Conservation (phyloP, 179 eudicot genomes). For the Silene noctiflora region DNA sequence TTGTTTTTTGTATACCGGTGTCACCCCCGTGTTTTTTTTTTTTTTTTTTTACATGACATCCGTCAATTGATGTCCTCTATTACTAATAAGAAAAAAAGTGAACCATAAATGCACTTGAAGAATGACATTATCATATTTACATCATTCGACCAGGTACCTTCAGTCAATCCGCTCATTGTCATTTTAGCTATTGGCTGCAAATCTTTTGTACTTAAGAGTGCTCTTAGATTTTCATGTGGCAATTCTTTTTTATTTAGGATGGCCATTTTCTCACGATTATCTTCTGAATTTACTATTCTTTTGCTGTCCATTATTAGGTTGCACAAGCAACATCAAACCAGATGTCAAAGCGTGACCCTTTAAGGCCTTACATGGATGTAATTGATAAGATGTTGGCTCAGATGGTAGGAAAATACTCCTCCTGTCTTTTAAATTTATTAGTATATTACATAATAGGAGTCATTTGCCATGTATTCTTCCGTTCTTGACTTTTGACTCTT, state of each 20-base stretch:
- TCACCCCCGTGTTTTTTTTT: neutral
- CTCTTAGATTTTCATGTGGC: neutral
- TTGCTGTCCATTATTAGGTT: slow-evolving; percentile 46
- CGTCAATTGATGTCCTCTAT: neutral
- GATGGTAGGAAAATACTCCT: slow-evolving; percentile 50
- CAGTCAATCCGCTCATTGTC: neutral
- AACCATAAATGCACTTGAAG: too few relatives aligned
- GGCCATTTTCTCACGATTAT: neutral
- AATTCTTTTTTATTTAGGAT: neutral
- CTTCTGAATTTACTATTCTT: neutral
- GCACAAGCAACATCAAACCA: slow-evolving; percentile 97
- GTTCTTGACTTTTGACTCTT: slow-evolving; percentile 14
- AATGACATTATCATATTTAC: neutral
- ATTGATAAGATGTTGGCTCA: slow-evolving; percentile 86
- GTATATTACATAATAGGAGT: neutral
- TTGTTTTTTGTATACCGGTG: neutral
- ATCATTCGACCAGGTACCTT: neutral
- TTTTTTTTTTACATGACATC: neutral
- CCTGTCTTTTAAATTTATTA: neutral
- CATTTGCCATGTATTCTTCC: neutral
- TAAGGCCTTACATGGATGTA: slow-evolving; percentile 83
- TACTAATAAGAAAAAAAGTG: neutral
- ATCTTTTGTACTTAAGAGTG: slow-evolving; percentile 6
- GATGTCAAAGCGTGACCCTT: slow-evolving; percentile 96
- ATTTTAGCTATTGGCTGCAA: neutral